These are phyloP conservation scores for Paramecium sonneborni DNA, from an alignment of 73 alveolate species.

Conservation along the genomic window DNA sequence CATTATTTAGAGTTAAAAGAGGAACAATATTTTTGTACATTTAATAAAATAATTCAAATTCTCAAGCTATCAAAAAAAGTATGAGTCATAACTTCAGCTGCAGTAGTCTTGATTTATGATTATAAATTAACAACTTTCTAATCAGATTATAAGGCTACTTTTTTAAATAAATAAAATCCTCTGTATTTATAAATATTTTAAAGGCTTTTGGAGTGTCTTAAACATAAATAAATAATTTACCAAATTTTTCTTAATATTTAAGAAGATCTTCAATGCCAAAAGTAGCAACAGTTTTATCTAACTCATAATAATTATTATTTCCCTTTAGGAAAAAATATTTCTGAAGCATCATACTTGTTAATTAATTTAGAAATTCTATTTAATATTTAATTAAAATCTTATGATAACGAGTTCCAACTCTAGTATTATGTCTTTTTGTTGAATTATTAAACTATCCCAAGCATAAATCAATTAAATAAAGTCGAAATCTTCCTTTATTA, in stretches of 20 bases:
- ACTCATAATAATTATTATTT: conserved; percentile 71
- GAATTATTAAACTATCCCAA: conserved; percentile 83
- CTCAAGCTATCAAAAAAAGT: neutral
- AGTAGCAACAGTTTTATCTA: conserved; percentile 71
- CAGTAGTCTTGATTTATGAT: conserved; percentile 68
- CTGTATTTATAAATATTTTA: conserved; percentile 73
- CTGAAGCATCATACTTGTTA: conserved; percentile 82
- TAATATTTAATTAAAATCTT: conserved; percentile 75
- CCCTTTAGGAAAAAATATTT: conserved; percentile 82
- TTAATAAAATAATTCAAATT: neutral
- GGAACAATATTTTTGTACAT: neutral
- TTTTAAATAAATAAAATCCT: conserved; percentile 75
- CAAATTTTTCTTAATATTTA: conserved; percentile 70
- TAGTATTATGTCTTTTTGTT: conserved; percentile 69
- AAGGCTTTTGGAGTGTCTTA: conserved; percentile 75
- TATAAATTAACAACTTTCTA: conserved; percentile 80
- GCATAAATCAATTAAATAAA: conserved; percentile 87
- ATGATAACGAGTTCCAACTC: conserved; percentile 84
- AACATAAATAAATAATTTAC: conserved; percentile 28
- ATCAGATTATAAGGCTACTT: conserved; percentile 83
- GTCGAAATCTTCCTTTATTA: conserved; percentile 41
- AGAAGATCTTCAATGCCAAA: conserved; percentile 76
- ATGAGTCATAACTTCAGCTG: conserved; percentile 33
- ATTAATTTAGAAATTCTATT: conserved; percentile 75
- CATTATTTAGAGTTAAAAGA: conserved; percentile 28